Evolutionary conservation across 352 stramenopile species (phyloP).

Genomic region (Blastocystis sp.): DNA sequence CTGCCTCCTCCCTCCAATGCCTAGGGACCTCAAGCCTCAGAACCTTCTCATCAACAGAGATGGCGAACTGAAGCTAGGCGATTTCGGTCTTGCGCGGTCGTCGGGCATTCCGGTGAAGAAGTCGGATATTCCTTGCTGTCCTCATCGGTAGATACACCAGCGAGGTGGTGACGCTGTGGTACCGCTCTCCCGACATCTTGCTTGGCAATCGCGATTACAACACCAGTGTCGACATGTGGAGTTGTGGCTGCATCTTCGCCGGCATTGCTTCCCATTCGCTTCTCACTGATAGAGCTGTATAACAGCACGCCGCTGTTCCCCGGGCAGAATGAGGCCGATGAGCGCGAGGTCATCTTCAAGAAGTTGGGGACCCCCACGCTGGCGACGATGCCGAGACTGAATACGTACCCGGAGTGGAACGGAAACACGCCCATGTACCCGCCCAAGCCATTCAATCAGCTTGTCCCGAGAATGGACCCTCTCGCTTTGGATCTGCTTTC

Average conservation of each 20-base stretch:
- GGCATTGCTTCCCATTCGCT: slow-evolving; percentile 84
- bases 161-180: slow-evolving; percentile 90
- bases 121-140: slow-evolving; percentile 75
- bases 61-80: slow-evolving; percentile 96
- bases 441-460: not conserved
- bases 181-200: slow-evolving; percentile 86
- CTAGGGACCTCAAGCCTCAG: slow-evolving; percentile 95
- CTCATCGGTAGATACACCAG: slow-evolving; percentile 77
- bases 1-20: slow-evolving; percentile 73
- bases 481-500: slow-evolving; percentile 47
- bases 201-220: slow-evolving; percentile 82
- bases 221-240: slow-evolving; percentile 88
- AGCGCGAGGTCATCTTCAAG: slow-evolving; percentile 79
- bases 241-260: slow-evolving; percentile 91
- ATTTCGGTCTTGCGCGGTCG: slow-evolving; percentile 97
- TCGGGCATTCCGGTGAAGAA: slow-evolving; percentile 90
- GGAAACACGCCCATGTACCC: not conserved
- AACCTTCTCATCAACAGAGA: slow-evolving; percentile 96
- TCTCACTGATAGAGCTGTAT: slow-evolving; percentile 19
- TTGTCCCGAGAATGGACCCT: slow-evolving; percentile 39
- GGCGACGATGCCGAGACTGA: slow-evolving; percentile 74
- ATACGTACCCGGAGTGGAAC: slow-evolving; percentile 38
- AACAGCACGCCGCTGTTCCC: slow-evolving; percentile 74
- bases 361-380: slow-evolving; percentile 77
- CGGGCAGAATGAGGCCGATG: slow-evolving; percentile 76